Evolutionary conservation across 306 rosid species (phyloP), one percentile per base, ranked within the genome.

Genomic region (Casuarina cunninghamiana): DNA sequence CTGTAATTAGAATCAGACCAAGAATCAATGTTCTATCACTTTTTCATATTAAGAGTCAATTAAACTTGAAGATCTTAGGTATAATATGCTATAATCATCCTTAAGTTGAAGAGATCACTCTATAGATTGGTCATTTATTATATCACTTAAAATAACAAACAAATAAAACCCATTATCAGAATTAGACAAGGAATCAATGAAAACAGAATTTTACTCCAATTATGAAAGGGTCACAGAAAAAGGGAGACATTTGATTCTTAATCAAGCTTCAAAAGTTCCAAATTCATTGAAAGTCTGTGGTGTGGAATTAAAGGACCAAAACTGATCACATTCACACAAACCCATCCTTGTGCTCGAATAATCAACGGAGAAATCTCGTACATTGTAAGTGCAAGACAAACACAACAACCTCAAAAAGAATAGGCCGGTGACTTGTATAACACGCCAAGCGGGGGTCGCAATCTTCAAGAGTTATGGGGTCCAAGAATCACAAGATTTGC

Each of bases 191-290:
- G 62, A 69, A 21, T 53, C 73, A 45, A 41, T 55, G 44, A 21
- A n/a, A 35, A 50, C 58, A 48, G 42, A 17, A 21, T 61, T 45
- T 32, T 16, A 53, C 32, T 26, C 1, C 46, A 46, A 60, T 7
- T 16, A 45, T 38, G 75, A 35, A 15, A 71, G 60, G 62, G 71
- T 71, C 55, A 75, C 78, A 79, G 79, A 42, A 73, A 74, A 51
- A 73, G 42, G 45, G 74, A 26, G 32, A 26, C 60, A 74, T 82
- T 75, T 82, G 88, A 84, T 87, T 79, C 48, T 66, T 66, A 35
- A 12, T 13, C 65, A 77, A 53, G 66, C 60, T 49, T 71, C 2
- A n/a, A 65, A 32, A 78, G 37, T 44, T n/a, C 15, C 32, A 75
- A n/a, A 16, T 37, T 44, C 57, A 72, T 75, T 51, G 71, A 76